Conservation (phyloP, 139 green algal species). For the Bryopsis sp. region DNA sequence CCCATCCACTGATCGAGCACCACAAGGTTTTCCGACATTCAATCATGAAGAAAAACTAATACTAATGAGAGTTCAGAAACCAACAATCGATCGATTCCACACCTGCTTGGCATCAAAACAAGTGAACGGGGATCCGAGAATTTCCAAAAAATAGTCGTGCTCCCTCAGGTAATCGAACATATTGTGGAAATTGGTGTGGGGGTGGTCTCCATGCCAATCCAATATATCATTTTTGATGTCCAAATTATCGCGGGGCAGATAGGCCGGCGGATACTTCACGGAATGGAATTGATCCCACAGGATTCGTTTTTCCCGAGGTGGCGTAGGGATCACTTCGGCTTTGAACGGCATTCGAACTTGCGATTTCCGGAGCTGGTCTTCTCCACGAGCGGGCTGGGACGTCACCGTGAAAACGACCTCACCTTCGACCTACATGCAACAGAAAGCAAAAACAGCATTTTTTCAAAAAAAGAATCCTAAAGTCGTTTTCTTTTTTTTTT, state of each 20-base stretch:
- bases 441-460: conserved; percentile 14
- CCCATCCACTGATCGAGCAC: too few species aligned
- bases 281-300: conserved; percentile 95
- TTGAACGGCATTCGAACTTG: conserved; percentile 42
- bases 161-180: conserved; percentile 66
- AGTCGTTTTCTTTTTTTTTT: too few species aligned
- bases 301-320: conserved; percentile 60
- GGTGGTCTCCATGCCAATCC: conserved; percentile 98
- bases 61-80: too few species aligned
- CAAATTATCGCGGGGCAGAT: conserved; percentile 77
- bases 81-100: too few species aligned
- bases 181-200: conserved; percentile 92
- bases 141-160: conserved; percentile 60
- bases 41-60: too few species aligned
- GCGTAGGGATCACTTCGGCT: conserved; percentile 54
- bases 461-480: too few species aligned
- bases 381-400: background rate
- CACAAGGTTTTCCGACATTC: too few species aligned
- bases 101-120: conserved; percentile 81
- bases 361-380: background rate
- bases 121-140: conserved; percentile 79
- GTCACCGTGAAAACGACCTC: conserved; percentile 6
- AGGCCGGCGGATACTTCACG: conserved; percentile 91
- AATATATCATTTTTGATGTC: conserved; percentile 73
- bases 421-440: conserved; percentile 26